A percentile compares a stretch with the other conserved stretches of the same genome.
Evolutionary conservation across 768 basidiomycete species (phyloP).

Genomic region (Termitomyces sp.): DNA sequence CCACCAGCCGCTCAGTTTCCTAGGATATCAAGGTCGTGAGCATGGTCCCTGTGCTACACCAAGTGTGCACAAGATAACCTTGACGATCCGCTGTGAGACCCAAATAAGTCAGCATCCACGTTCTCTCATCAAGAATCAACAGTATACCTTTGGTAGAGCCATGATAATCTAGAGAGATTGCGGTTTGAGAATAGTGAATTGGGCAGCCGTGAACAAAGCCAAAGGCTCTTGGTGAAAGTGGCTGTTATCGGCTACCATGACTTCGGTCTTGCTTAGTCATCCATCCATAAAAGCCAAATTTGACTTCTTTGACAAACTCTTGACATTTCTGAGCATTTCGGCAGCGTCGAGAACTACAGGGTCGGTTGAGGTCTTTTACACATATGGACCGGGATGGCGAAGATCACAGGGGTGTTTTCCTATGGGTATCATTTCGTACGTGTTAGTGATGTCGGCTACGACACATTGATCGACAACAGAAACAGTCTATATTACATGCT

Average conservation of each 20-base stretch:
- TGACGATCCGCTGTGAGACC: conserved; percentile 40
- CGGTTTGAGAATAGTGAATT: conserved; percentile 4
- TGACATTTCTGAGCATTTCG: not conserved
- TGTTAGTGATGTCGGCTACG: not conserved
- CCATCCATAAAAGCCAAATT: not conserved
- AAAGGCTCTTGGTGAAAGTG: not conserved
- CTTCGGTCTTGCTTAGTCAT: conserved; percentile 11
- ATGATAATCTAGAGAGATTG: conserved; percentile 19
- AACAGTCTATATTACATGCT: not conserved
- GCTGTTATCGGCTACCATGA: conserved; percentile 6
- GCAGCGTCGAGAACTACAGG: not conserved
- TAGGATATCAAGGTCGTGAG: conserved; percentile 23
- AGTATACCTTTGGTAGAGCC: conserved; percentile 49
- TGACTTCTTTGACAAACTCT: not conserved
- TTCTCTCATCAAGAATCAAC: not conserved
- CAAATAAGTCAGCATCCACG: not conserved
- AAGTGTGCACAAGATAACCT: conserved; percentile 23
- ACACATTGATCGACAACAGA: not conserved
- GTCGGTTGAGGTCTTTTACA: not conserved
- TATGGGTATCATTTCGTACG: not conserved
- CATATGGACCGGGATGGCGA: not conserved
- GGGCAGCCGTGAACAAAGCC: not conserved
- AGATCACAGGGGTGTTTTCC: not conserved
- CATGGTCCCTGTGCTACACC: not conserved
- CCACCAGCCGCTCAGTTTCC: conserved; percentile 96